Evolutionary conservation across 345 rosid species (phyloP), one percentile per base, ranked within the genome.

Genomic region (Salix arbutifolia): DNA sequence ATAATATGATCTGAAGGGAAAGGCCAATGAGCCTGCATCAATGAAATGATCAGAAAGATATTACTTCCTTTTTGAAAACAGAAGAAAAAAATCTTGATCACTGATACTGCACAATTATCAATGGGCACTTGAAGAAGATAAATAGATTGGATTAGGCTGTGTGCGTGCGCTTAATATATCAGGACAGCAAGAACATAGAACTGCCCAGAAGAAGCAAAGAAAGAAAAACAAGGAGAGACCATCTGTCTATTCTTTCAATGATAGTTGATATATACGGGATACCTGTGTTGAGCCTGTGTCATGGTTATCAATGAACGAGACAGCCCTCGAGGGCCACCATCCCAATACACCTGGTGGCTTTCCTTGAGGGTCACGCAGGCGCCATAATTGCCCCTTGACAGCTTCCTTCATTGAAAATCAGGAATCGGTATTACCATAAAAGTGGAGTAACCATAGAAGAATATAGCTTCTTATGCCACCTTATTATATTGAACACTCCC

Each of bases 201-300:
- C 8, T 65, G 25, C n/a, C 46, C 44, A n/a, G 37, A 4, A 33
- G 21, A 58, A 9, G 67, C 67, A 48, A 50, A 23, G 18, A 18
- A 56, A 35, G 11, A 28, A 21, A 19, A 56, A 58, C 13, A 65
- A 33, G 31, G 25, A 48, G 8, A 11, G 37, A 26, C 17, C 65
- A 10, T 18, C 19, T 52, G 71, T 37, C 18, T 37, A 33, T 56
- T 48, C 18, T 48, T 61, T 44, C 44, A 25, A n/a, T 8, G 28
- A 70, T 10, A 65, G 46, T 31, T 76, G 25, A 25, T 33, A 35
- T 9, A 31, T 8, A 50, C 65, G 8, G 18, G 48, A 66, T 78
- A 90, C 96, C 95, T 92, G 97, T 37, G 97, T 91, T 80, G 98
- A 94, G 77, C 97, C 97, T 69, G 97, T 94, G 76, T 92, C 97